These are phyloP conservation scores for Mycena alexandri DNA, from an alignment of 768 basidiomycete genomes.

Conservation along the genomic window DNA sequence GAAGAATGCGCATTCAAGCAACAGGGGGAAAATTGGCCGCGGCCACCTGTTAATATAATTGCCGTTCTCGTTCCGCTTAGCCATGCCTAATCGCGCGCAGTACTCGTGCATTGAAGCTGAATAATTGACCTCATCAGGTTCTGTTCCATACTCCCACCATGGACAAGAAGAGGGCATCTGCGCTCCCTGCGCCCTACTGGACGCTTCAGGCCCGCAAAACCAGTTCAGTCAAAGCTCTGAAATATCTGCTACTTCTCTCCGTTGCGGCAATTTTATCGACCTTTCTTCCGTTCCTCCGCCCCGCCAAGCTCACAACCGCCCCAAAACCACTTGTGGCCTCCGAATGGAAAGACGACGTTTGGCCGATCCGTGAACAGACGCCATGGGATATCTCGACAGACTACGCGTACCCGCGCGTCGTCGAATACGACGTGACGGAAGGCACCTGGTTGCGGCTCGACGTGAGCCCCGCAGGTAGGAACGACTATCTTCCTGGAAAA, in stretches of 20 bases:
- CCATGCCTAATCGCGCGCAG: neutral
- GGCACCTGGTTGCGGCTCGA: constrained; percentile 85
- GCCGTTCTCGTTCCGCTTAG: too few relatives aligned
- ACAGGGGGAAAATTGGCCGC: too few relatives aligned
- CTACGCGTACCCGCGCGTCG: constrained; percentile 73
- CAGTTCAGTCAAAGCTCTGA: constrained; percentile 14
- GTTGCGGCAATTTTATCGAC: constrained; percentile 50
- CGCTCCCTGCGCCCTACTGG: constrained; percentile 3
- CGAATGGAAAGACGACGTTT: constrained; percentile 62
- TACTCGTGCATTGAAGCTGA: too few relatives aligned
- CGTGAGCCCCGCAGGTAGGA: constrained; percentile 69
- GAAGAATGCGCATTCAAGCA: too few relatives aligned
- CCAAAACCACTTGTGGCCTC: constrained; percentile 43
- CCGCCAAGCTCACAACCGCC: constrained; percentile 39
- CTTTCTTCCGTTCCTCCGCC: constrained; percentile 45
- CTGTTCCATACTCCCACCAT: constrained; percentile 2
- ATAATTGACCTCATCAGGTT: too few relatives aligned
- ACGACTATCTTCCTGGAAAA: too few relatives aligned
- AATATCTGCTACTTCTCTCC: constrained; percentile 43
- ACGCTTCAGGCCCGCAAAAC: neutral
- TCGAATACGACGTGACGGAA: constrained; percentile 77
- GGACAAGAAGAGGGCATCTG: constrained; percentile 10
- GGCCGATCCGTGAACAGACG: constrained; percentile 70
- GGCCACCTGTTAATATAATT: too few relatives aligned
- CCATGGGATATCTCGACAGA: constrained; percentile 85